Base-by-base conservation (phyloP, 768 basidiomycete genomes). In the Russula abietina region DNA sequence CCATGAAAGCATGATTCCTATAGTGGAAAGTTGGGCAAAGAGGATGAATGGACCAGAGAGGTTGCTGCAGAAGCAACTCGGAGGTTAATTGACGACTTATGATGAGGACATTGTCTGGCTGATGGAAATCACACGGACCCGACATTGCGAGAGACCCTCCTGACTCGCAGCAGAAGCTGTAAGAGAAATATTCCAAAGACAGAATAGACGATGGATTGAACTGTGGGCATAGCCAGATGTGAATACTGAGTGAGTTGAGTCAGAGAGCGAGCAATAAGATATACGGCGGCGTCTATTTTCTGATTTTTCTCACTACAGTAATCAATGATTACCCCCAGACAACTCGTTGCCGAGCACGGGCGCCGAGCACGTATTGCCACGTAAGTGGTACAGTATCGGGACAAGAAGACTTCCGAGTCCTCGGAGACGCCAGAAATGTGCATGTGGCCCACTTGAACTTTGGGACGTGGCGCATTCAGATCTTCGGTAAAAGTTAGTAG, bases 41-140 rank as follows among this genome's bases (percentile, higher is more conserved):
- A 63, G 52, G 24, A 32, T 48, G 26, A 38, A 53, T 30, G 28
- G 52, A 33, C 62, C 57, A 6, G 57, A 26, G 22, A 63, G 43
- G 19, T 59, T 26, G 30, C 61, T 62, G 33, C 9, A 43, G n/a
- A n/a, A 9, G 17, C 9, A 14, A 39, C 38, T 39, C 14, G 38
- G 38, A 39, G 19, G 19, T 43, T 9, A 43, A 41, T 17, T 3
- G 39, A 17, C 14, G 16, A 16, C 1, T 41, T 5, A 38, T 11
- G 10, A 33, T 2, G 19, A 19, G 7, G 8, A 8, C 41, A 16
- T 4, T 39, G 38, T 6, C 38, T 39, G 41, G 33, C 33, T 36
- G 10, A 36, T 36, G 10, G 32, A 41, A 41, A 9, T 43, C 19
- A 43, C 7, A 52, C 51, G n/a, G 51, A 52, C 61, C 61, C 55